Conservation (phyloP, 2,329 filamentous ascomycete species). For the Penicillium sp. region DNA sequence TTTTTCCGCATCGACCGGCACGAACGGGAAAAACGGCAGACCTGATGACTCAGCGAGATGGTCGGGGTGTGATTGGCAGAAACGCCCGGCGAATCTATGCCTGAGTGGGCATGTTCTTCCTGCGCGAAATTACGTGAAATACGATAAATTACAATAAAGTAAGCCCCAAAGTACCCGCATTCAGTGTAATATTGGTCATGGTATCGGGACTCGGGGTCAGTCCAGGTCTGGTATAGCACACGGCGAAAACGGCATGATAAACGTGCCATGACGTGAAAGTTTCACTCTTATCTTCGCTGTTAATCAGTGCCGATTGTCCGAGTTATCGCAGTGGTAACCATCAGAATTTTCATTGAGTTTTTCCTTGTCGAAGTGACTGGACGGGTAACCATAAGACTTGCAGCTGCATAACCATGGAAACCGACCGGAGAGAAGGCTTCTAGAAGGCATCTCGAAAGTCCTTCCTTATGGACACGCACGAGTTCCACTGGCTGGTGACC, state of each 20-base stretch:
- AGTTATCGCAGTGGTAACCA: background rate
- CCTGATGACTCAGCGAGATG: slow-evolving; percentile 13
- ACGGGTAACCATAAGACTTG: slow-evolving; percentile 3
- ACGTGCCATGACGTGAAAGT: slow-evolving; percentile 22
- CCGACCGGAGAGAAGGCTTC: slow-evolving; percentile 25
- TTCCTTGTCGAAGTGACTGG: background rate
- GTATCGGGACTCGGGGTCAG: background rate
- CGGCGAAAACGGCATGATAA: slow-evolving; percentile 24
- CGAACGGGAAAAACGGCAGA: slow-evolving; percentile 13
- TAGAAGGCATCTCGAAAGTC: slow-evolving; percentile 35
- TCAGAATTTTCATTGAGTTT: background rate
- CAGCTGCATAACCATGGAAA: slow-evolving; percentile 22
- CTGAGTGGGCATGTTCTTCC: slow-evolving; percentile 21
- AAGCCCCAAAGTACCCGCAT: background rate
- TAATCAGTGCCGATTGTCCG: background rate
- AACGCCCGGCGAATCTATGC: slow-evolving; percentile 1
- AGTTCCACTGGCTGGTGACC: slow-evolving; percentile 7
- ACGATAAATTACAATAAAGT: background rate
- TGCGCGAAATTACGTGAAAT: background rate
- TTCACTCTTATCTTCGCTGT: slow-evolving; percentile 16
- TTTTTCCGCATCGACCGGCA: slow-evolving; percentile 12
- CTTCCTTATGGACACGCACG: slow-evolving; percentile 12
- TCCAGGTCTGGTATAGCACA: slow-evolving; percentile 2
- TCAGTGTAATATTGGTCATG: background rate
- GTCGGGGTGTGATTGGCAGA: slow-evolving; percentile 12